Evolutionary conservation across 805 yeast species (phyloP).

Genomic region (Candida ipomoeae): DNA sequence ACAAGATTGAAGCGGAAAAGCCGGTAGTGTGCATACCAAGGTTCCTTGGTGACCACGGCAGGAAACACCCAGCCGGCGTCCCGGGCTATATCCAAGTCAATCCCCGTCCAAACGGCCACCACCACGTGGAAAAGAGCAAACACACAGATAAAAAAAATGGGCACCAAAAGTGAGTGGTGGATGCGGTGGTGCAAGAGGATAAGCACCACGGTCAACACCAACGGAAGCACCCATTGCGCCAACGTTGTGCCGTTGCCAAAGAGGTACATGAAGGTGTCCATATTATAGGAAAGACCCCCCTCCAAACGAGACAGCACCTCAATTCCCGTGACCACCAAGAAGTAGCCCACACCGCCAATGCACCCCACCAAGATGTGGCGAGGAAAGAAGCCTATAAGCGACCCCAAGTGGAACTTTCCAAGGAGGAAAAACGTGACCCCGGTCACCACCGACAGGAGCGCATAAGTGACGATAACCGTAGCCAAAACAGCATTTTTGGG

Average conservation of each 20-base stretch:
- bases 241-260: constrained; percentile 36
- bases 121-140: constrained; percentile 66
- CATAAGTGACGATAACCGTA: constrained; percentile 84
- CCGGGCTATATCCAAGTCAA: constrained; percentile 61
- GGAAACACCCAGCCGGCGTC: constrained; percentile 81
- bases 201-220: constrained; percentile 56
- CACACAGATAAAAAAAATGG: constrained; percentile 70
- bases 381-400: constrained; percentile 91
- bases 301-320: constrained; percentile 85
- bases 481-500: constrained; percentile 57
- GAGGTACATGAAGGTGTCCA: constrained; percentile 49
- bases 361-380: constrained; percentile 95
- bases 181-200: constrained; percentile 52
- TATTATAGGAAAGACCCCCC: constrained; percentile 64
- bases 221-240: constrained; percentile 65
- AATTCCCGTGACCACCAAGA: constrained; percentile 81
- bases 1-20: constrained; percentile 66
- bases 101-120: constrained; percentile 59
- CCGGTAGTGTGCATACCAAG: constrained; percentile 88
- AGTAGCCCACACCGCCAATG: constrained; percentile 97
- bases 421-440: constrained; percentile 74
- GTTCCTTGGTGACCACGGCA: constrained; percentile 58
- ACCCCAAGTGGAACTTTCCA: constrained; percentile 79
- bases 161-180: constrained; percentile 70
- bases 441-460: constrained; percentile 77